These are phyloP conservation scores for Gynochthodes officinalis DNA, from an alignment of 257 asterid genomes.

Conservation along the genomic window DNA sequence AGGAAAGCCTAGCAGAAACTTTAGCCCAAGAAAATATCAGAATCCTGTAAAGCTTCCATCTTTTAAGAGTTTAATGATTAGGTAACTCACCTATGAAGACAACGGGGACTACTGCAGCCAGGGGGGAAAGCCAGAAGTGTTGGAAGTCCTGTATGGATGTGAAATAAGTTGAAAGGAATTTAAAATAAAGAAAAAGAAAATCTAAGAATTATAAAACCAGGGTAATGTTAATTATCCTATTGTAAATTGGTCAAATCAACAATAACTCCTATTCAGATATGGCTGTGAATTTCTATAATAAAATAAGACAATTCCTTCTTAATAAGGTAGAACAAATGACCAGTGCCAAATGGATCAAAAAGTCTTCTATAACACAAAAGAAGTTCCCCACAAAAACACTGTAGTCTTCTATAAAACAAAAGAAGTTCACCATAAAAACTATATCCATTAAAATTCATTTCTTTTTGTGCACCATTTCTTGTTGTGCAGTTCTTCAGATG, in stretches of 20 bases:
- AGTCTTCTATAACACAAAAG: not conserved
- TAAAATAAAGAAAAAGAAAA: not conserved
- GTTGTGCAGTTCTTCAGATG: not conserved
- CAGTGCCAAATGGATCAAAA: not conserved
- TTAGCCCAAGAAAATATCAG: not conserved
- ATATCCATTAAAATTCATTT: not conserved
- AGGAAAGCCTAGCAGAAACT: not conserved
- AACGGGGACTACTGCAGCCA: slow-evolving; percentile 74
- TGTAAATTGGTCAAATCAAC: not conserved
- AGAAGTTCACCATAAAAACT: not conserved
- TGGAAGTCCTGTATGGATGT: slow-evolving; percentile 66
- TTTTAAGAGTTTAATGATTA: not conserved
- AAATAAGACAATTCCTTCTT: not conserved
- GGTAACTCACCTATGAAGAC: slow-evolving; percentile 60
- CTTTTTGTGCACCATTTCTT: not conserved
- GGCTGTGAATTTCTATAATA: not conserved
- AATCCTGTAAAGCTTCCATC: not conserved
- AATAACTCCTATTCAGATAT: not conserved
- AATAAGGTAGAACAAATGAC: not conserved
- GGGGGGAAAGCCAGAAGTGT: slow-evolving; percentile 81
- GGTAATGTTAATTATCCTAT: too few species aligned
- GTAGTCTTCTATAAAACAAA: too few species aligned
- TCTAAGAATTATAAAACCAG: not conserved
- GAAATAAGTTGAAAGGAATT: slow-evolving; percentile 15
- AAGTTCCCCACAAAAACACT: not conserved